A percentile compares a stretch with the other conserved stretches of the same genome.
These are phyloP conservation scores for Petunia hybrid DNA, from an alignment of 305 asterid genomes.

Conservation along the genomic window DNA sequence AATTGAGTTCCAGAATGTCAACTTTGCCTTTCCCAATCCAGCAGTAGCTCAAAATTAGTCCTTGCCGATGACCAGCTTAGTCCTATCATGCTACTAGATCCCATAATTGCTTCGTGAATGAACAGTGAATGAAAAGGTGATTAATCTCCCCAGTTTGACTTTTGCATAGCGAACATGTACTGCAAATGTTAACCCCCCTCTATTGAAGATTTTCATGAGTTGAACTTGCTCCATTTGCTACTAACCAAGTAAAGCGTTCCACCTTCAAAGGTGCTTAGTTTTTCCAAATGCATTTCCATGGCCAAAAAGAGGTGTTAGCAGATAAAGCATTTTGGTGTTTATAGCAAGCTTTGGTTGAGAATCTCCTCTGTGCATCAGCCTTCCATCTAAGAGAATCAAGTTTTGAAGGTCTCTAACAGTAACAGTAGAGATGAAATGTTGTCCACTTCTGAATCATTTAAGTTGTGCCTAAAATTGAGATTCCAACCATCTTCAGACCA, in stretches of 20 bases:
- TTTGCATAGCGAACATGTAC: not conserved
- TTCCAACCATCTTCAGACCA: not conserved
- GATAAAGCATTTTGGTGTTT: not conserved
- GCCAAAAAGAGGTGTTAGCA: not conserved
- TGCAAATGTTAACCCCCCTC: not conserved
- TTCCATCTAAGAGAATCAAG: not conserved
- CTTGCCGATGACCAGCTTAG: not conserved
- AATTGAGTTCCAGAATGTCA: not conserved
- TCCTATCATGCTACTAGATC: not conserved
- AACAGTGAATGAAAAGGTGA: slow-evolving; percentile 10
- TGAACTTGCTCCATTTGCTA: not conserved
- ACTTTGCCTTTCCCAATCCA: not conserved
- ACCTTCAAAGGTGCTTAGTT: not conserved
- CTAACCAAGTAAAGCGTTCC: slow-evolving; percentile 10
- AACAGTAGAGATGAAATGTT: slow-evolving; percentile 1
- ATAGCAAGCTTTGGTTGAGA: not conserved
- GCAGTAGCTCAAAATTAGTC: not conserved
- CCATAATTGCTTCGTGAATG: not conserved
- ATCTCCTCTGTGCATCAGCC: not conserved
- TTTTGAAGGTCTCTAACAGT: too few species aligned
- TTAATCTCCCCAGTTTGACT: not conserved
- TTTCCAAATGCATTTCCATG: not conserved
- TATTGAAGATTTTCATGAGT: not conserved
- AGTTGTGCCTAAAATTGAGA: not conserved
- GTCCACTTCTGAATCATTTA: slow-evolving; percentile 21